These are phyloP conservation scores for Coriaria nepalensis DNA, from an alignment of 306 rosid species.

Conservation along the genomic window DNA sequence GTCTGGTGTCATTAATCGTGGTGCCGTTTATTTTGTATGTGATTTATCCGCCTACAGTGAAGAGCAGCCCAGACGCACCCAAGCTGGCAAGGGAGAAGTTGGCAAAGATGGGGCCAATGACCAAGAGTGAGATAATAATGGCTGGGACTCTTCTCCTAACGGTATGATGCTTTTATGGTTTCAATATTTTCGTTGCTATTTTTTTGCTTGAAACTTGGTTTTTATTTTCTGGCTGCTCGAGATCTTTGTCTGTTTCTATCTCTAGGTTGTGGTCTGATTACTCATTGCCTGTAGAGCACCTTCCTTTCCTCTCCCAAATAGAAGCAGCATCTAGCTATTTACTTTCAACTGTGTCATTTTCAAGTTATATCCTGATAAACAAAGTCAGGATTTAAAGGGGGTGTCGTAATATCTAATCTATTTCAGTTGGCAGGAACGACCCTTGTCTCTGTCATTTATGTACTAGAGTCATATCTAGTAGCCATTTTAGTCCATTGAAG, in stretches of 20 bases:
- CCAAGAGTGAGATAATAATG: constrained; percentile 68
- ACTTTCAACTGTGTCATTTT: too few relatives aligned
- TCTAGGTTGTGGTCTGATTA: not conserved
- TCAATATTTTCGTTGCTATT: not conserved
- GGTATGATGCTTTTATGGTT: constrained; percentile 26
- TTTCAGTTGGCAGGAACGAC: too few relatives aligned
- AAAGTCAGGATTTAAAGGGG: too few relatives aligned
- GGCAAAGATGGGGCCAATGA: constrained; percentile 86
- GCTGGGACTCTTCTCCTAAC: constrained; percentile 75
- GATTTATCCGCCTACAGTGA: constrained; percentile 75
- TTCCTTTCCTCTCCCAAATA: too few relatives aligned
- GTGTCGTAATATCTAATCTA: too few relatives aligned
- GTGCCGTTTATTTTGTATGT: constrained; percentile 76
- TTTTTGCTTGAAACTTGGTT: not conserved
- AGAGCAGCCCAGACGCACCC: constrained; percentile 88
- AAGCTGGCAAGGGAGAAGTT: constrained; percentile 80
- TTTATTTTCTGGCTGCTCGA: not conserved
- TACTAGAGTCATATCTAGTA: too few relatives aligned
- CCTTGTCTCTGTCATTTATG: too few relatives aligned
- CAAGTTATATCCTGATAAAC: too few relatives aligned
- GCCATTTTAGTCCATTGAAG: too few relatives aligned
- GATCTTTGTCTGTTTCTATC: not conserved
- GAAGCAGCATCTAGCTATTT: too few relatives aligned
- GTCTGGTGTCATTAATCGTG: constrained; percentile 65
- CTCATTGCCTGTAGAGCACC: too few relatives aligned